phyloP scores from a whole-genome alignment of 169 alveolate species.

The Perkinsus chesapeaki region DNA sequence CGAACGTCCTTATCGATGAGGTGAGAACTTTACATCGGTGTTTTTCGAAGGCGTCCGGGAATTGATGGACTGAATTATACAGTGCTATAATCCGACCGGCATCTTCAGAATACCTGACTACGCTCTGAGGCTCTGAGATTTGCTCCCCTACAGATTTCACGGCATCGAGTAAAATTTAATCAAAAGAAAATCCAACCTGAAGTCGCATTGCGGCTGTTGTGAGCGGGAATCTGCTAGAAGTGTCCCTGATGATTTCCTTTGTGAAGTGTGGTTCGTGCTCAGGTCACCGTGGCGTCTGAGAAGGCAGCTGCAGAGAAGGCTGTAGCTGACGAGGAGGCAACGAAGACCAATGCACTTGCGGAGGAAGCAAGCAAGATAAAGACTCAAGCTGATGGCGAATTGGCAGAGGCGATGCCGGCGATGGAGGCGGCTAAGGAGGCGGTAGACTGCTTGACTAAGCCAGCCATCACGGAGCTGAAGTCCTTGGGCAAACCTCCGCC shows the following conservation, averaged over 20 bases:
- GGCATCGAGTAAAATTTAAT: slow-evolving; percentile 34
- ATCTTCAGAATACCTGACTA: slow-evolving; percentile 28
- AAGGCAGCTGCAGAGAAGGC: slow-evolving; percentile 82
- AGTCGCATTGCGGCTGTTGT: no score
- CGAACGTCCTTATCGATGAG: slow-evolving; percentile 67
- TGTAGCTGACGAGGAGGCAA: slow-evolving; percentile 79
- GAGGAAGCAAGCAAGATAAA: slow-evolving; percentile 75
- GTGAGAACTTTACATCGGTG: neutral
- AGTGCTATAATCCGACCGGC: slow-evolving; percentile 26
- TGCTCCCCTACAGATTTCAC: slow-evolving; percentile 26
- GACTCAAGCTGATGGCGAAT: slow-evolving; percentile 78
- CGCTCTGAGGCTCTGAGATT: slow-evolving; percentile 29
- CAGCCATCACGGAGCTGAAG: slow-evolving; percentile 85
- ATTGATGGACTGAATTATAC: slow-evolving; percentile 28
- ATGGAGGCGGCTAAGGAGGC: slow-evolving; percentile 87
- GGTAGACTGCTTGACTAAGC: slow-evolving; percentile 84
- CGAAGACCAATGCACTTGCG: slow-evolving; percentile 67
- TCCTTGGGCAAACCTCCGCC: slow-evolving; percentile 87
- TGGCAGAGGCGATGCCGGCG: slow-evolving; percentile 91
- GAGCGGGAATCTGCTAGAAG: no score
- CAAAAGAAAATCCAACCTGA: slow-evolving; percentile 28
- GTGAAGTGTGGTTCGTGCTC: neutral
- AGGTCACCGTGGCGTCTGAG: slow-evolving; percentile 83
- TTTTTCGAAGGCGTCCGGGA: neutral
- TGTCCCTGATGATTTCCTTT: no score